Conservation (phyloP, 352 stramenopile genomes). For the Aphanomyces euteiches region DNA sequence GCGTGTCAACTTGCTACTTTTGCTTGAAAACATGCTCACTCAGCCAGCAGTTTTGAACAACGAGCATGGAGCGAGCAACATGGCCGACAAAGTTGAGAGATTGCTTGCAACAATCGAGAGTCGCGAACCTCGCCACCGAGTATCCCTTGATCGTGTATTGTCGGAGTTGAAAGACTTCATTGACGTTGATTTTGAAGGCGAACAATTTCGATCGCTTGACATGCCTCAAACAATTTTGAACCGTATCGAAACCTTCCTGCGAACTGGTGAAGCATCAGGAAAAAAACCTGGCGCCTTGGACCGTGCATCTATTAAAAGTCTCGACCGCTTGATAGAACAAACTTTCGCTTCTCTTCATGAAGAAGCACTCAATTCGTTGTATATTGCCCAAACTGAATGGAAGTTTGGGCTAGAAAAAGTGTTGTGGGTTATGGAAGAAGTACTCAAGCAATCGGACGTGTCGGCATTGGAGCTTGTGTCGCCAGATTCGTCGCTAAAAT, state of each 20-base stretch:
- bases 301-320: neutral
- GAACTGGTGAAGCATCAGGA: neutral
- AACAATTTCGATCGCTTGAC: constrained; percentile 20
- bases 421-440: constrained; percentile 28
- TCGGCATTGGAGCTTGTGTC: constrained; percentile 17
- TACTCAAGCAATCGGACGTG: constrained; percentile 22
- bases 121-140: constrained; percentile 3
- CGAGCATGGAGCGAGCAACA: neutral
- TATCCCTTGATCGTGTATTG: constrained; percentile 8
- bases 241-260: constrained; percentile 19
- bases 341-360: constrained; percentile 18
- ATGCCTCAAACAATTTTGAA: constrained; percentile 10
- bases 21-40: constrained; percentile 30
- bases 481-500: constrained; percentile 20
- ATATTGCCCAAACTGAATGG: constrained; percentile 6
- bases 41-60: constrained; percentile 18
- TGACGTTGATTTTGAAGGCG: constrained; percentile 28
- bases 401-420: constrained; percentile 27
- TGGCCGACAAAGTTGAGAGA: constrained; percentile 28
- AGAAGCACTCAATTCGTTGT: constrained; percentile 17
- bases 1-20: constrained; percentile 23
- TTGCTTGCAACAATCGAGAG: constrained; percentile 18
- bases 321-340: constrained; percentile 8
- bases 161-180: constrained; percentile 23
- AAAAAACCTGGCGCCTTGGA: neutral